phyloP scores from a whole-genome alignment of 345 rosid species.

The Salix caprea region DNA sequence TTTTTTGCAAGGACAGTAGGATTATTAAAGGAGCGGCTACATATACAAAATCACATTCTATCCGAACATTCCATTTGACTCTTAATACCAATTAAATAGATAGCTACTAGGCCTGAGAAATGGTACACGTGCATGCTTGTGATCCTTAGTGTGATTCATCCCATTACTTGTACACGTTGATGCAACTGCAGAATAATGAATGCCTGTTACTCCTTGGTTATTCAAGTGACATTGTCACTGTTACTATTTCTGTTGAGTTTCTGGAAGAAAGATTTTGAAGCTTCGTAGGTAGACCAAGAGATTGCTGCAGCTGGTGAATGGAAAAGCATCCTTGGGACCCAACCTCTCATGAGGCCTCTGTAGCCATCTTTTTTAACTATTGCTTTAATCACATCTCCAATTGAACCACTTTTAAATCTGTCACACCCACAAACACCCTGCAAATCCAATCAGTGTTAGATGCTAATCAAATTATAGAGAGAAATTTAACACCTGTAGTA shows the following conservation, averaged over 20 bases:
- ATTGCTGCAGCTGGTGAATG: slow-evolving; percentile 99
- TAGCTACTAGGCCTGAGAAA: background rate
- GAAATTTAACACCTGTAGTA: background rate
- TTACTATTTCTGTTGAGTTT: slow-evolving; percentile 39
- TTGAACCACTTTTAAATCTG: slow-evolving; percentile 68
- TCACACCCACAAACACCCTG: slow-evolving; percentile 99
- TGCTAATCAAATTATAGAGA: background rate
- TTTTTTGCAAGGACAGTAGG: background rate
- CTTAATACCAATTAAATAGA: slow-evolving; percentile 4
- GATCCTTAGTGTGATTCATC: slow-evolving; percentile 12
- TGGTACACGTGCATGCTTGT: slow-evolving; percentile 2
- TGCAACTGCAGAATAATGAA: slow-evolving; percentile 19
- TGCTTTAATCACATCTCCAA: slow-evolving; percentile 55
- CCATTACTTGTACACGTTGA: slow-evolving; percentile 9
- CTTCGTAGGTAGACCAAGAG: slow-evolving; percentile 94
- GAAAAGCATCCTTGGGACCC: slow-evolving; percentile 97
- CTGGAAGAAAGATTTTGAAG: slow-evolving; percentile 65
- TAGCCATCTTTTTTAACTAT: slow-evolving; percentile 82
- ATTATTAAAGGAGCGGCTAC: slow-evolving; percentile 4
- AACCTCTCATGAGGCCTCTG: slow-evolving; percentile 82
- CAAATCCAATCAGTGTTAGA: slow-evolving; percentile 1
- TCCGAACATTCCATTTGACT: slow-evolving; percentile 5
- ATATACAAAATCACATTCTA: slow-evolving; percentile 18
- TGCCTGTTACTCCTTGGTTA: background rate
- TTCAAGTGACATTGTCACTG: slow-evolving; percentile 40